These are phyloP conservation scores for Herpetomonas samuelpessoai DNA, from an alignment of 208 protist species.

Conservation along the genomic window DNA sequence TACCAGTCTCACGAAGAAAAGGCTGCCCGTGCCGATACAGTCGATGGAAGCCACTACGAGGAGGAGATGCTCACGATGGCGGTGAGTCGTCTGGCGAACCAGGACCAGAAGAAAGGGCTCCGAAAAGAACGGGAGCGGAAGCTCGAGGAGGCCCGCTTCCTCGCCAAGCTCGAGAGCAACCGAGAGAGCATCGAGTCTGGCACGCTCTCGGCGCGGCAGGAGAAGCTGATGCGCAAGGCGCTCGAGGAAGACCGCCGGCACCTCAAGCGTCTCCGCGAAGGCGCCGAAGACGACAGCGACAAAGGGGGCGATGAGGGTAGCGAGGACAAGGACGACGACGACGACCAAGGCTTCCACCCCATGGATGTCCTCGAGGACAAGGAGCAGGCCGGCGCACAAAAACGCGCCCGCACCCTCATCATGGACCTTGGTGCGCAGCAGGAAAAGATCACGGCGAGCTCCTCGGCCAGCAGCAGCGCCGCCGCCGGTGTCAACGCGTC, in stretches of 20 bases:
- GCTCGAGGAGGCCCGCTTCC: slow-evolving; percentile 96
- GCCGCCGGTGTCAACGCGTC: slow-evolving; percentile 9
- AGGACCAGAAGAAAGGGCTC: slow-evolving; percentile 99
- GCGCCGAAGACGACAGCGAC: slow-evolving; percentile 25
- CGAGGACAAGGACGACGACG: neutral
- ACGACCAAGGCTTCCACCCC: slow-evolving; percentile 30
- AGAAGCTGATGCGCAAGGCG: slow-evolving; percentile 64
- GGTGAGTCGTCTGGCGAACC: slow-evolving; percentile 99
- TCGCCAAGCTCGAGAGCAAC: slow-evolving; percentile 97
- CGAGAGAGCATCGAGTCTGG: slow-evolving; percentile 97
- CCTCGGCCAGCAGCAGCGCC: neutral
- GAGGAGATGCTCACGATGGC: slow-evolving; percentile 99
- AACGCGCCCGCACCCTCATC: slow-evolving; percentile 57
- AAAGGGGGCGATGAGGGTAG: neutral
- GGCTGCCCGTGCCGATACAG: slow-evolving; percentile 96
- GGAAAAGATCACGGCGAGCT: slow-evolving; percentile 7
- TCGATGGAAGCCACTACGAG: slow-evolving; percentile 98
- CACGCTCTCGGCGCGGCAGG: slow-evolving; percentile 69
- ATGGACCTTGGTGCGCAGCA: slow-evolving; percentile 41
- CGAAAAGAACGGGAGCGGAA: slow-evolving; percentile 98
- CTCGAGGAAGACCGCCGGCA: slow-evolving; percentile 60
- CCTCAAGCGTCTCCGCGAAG: slow-evolving; percentile 15
- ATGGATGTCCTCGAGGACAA: slow-evolving; percentile 74
- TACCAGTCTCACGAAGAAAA: slow-evolving; percentile 94
- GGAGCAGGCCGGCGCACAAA: slow-evolving; percentile 54